Evolutionary conservation across 352 stramenopile genomes (phyloP).

Genomic region (Globisporangium abappressorium): DNA sequence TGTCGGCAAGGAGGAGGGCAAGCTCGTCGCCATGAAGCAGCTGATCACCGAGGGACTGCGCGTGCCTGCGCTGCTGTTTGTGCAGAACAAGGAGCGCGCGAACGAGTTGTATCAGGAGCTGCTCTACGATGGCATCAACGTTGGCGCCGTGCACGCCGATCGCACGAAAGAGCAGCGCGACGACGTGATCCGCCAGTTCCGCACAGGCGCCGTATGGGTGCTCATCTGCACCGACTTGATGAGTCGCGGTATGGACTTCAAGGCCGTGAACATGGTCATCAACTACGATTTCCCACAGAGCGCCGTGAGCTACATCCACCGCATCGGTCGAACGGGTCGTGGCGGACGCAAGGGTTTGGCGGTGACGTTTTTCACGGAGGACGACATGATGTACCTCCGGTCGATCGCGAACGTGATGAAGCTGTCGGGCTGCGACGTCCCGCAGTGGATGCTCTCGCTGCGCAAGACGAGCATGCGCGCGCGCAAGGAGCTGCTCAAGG

Average conservation of each 20-base stretch:
- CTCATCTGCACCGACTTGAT: conserved; percentile 99
- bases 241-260: conserved; percentile 98
- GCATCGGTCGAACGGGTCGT: conserved; percentile 95
- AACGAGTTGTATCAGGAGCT: conserved; percentile 98
- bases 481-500: conserved; percentile 82
- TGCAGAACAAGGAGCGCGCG: conserved; percentile 98
- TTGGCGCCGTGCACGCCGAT: conserved; percentile 98
- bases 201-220: conserved; percentile 96
- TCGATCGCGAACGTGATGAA: conserved; percentile 99
- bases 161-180: conserved; percentile 93
- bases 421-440: conserved; percentile 96
- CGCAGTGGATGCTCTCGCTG: conserved; percentile 97
- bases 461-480: conserved; percentile 82
- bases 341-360: conserved; percentile 91
- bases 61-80: conserved; percentile 97
- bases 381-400: conserved; percentile 93
- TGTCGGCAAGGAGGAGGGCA: conserved; percentile 98
- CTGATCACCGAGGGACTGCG: conserved; percentile 90
- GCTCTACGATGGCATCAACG: conserved; percentile 96
- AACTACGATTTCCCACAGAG: conserved; percentile 99
- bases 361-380: conserved; percentile 98
- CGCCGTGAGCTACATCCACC: conserved; percentile 95
- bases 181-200: conserved; percentile 94
- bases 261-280: conserved; percentile 99
- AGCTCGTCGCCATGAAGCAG: conserved; percentile 96